These are phyloP conservation scores for Coemansia sp. DNA, from an alignment of 192 early-diverging fungal genomes.

Conservation along the genomic window DNA sequence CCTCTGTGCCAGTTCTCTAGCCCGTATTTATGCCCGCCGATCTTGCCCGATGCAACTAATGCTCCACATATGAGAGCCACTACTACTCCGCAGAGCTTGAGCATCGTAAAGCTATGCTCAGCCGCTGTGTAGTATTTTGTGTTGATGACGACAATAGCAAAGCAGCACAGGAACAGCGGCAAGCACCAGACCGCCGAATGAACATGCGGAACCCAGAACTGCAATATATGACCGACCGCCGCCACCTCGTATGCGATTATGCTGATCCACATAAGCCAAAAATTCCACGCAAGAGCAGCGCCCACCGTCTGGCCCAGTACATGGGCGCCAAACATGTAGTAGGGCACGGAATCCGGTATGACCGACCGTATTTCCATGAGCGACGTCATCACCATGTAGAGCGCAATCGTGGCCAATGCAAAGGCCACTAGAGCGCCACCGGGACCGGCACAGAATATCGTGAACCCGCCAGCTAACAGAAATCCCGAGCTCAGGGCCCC, in stretches of 20 bases:
- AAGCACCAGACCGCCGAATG: slow-evolving; percentile 18
- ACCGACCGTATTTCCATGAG: slow-evolving; percentile 21
- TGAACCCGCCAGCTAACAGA: slow-evolving; percentile 17
- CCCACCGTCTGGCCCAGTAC: slow-evolving; percentile 17
- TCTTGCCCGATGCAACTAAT: slow-evolving; percentile 12
- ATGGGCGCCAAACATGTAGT: slow-evolving; percentile 21
- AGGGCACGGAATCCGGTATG: slow-evolving; percentile 15
- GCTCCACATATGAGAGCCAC: slow-evolving; percentile 15
- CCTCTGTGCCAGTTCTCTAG: slow-evolving; percentile 20
- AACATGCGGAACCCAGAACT: slow-evolving; percentile 24
- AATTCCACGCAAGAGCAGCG: slow-evolving; percentile 17
- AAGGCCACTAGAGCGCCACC: slow-evolving; percentile 20
- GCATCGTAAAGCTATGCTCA: slow-evolving; percentile 11
- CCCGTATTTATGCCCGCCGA: slow-evolving; percentile 25
- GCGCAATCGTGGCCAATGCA: neutral
- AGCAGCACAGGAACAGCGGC: slow-evolving; percentile 11
- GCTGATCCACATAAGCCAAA: slow-evolving; percentile 24
- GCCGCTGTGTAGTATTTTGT: slow-evolving; percentile 14
- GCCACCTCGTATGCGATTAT: slow-evolving; percentile 19
- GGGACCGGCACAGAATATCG: slow-evolving; percentile 21
- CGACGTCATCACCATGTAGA: slow-evolving; percentile 27
- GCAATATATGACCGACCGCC: slow-evolving; percentile 13
- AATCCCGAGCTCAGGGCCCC: slow-evolving; percentile 13
- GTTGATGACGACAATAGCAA: slow-evolving; percentile 17
- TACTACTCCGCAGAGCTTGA: slow-evolving; percentile 13